phyloP scores from a whole-genome alignment of 169 alveolate genomes.

The Plasmodium sp. region DNA sequence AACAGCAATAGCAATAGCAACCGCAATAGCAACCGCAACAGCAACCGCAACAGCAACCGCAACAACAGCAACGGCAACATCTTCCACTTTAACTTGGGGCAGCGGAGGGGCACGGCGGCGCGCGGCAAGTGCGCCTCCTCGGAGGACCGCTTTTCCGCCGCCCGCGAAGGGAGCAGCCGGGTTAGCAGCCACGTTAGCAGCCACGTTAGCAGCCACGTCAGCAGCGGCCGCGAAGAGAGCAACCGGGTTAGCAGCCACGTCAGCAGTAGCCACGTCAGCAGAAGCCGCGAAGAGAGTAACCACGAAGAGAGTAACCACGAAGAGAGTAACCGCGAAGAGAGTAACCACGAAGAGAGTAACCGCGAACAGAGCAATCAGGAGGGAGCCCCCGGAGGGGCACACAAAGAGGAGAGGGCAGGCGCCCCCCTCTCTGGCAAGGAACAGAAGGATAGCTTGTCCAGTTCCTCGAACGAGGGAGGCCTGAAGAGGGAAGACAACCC shows the following conservation, averaged over 20 bases:
- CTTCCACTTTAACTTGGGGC: not conserved
- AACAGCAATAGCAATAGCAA: not conserved
- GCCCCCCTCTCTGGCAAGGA: not conserved
- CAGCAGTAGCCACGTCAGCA: no score
- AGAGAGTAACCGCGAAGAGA: not conserved
- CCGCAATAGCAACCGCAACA: not conserved
- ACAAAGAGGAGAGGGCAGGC: not conserved
- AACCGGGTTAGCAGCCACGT: not conserved
- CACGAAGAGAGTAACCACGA: not conserved
- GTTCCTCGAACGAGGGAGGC: not conserved
- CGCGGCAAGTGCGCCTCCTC: not conserved
- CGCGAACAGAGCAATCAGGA: not conserved
- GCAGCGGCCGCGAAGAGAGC: not conserved
- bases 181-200: not conserved
- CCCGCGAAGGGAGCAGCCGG: not conserved
- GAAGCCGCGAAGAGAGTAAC: not conserved
- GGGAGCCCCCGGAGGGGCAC: not conserved
- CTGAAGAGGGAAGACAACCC: not conserved
- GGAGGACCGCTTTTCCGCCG: not conserved
- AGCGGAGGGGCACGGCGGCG: not conserved
- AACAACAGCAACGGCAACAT: not conserved
- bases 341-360: not conserved
- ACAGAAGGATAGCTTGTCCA: not conserved
- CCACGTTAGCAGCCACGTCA: not conserved
- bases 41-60: not conserved